Evolutionary conservation across 352 stramenopile genomes (phyloP).

Genomic region (Globisporangium lucens): DNA sequence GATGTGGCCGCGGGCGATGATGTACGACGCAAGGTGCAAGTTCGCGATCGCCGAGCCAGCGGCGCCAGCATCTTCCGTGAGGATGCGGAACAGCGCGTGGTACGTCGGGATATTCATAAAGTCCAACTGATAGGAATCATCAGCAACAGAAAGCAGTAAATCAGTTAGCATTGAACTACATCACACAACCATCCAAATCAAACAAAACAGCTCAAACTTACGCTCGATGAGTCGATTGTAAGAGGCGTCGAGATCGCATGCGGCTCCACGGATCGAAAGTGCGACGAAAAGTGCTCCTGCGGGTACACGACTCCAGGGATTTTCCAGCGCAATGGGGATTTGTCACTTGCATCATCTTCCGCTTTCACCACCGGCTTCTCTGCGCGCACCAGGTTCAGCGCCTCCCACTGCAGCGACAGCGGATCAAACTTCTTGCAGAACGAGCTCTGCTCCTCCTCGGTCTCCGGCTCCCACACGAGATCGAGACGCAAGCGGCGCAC

Average conservation of each 20-base stretch:
- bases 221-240: slow-evolving; percentile 46
- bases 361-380: slow-evolving; percentile 6
- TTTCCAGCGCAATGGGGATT: slow-evolving; percentile 36
- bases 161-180: background rate
- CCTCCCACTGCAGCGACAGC: slow-evolving; percentile 57
- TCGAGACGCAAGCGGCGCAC: slow-evolving; percentile 64
- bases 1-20: slow-evolving; percentile 56
- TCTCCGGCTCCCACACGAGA: slow-evolving; percentile 63
- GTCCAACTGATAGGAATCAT: slow-evolving; percentile 34
- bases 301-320: slow-evolving; percentile 52
- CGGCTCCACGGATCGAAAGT: slow-evolving; percentile 34
- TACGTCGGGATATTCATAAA: slow-evolving; percentile 65
- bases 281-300: slow-evolving; percentile 45
- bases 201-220: slow-evolving; percentile 18
- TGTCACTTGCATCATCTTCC: slow-evolving; percentile 6
- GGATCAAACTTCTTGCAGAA: slow-evolving; percentile 65
- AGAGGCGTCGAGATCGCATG: slow-evolving; percentile 40
- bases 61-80: slow-evolving; percentile 69
- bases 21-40: slow-evolving; percentile 68
- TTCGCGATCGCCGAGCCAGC: slow-evolving; percentile 59
- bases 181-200: background rate
- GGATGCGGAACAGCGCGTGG: slow-evolving; percentile 58
- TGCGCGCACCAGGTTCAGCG: slow-evolving; percentile 42
- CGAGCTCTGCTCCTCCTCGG: slow-evolving; percentile 41
- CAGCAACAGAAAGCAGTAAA: background rate